Base-by-base conservation (phyloP, 2,329 filamentous ascomycete genomes). In the Penicillium palitans region DNA sequence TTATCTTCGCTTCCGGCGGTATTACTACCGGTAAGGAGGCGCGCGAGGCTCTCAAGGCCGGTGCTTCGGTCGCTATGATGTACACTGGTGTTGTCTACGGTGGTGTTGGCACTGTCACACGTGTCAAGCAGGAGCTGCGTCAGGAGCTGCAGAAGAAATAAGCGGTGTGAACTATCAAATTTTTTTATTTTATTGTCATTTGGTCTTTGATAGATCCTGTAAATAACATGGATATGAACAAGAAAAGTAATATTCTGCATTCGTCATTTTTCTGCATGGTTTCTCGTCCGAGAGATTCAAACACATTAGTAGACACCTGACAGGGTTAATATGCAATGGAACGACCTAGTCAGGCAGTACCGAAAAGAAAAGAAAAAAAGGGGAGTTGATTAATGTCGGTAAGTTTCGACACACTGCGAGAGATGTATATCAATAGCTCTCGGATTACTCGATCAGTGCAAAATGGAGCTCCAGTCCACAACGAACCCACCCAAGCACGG, bases 1-100 rank as follows among this genome's bases (percentile, higher is more conserved):
- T 92, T 52, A 89, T 99, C 60, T 98, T 98, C 72, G 93, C 93
- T 0, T 95, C 91, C 0, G 95, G 95, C 1, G 95, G 95, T 19
- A 93, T 99, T 70, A 95, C 90, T 1, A 93, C 89, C 64, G 95
- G 95, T 5, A 83, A 89, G 62, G 89, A 98, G 77, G 96, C 91
- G 9, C 79, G 90, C 15, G 83, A 90, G 76, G 85, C 93, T 7
- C 81, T 98, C 49, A 90, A 96, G 65, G 92, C 93, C 0, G 95
- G 95, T 9, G 95, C 95, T 0, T 93, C 89, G 67, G 87, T 96
- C 15, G 92, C 91, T 2, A 95, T 96, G 86, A 82, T 96, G 52
- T 98, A 98, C 74, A 99, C 95, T 0, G 89, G 85, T 5, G 74
- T 90, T 66, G 82, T 86, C 49, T 88, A 87, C 66, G 83, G 84